These are phyloP conservation scores for Caulochytrium protostelioides DNA, from an alignment of 371 early-diverging fungal species.

Conservation along the genomic window DNA sequence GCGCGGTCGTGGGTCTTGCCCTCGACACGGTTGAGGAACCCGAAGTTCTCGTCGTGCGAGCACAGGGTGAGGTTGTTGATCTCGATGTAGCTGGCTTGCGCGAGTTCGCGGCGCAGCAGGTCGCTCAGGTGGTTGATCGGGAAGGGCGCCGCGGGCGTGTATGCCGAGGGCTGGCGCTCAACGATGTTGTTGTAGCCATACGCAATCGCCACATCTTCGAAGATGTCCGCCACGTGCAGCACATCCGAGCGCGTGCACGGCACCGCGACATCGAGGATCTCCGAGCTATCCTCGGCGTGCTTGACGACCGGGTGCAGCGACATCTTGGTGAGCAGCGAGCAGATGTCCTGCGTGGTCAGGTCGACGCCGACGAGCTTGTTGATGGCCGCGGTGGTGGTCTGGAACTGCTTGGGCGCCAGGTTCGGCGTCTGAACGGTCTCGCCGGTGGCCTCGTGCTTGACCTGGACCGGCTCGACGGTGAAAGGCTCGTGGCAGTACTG, in stretches of 20 bases:
- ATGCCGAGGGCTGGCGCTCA: constrained; percentile 50
- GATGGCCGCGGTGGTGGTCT: constrained; percentile 61
- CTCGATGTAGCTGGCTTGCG: constrained; percentile 87
- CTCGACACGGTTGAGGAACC: constrained; percentile 59
- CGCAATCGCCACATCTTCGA: constrained; percentile 99
- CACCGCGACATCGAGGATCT: constrained; percentile 44
- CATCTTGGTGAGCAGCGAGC: constrained; percentile 61
- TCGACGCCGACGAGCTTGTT: constrained; percentile 60
- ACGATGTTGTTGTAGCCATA: constrained; percentile 94
- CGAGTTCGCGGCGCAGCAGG: constrained; percentile 69
- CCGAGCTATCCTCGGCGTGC: constrained; percentile 24
- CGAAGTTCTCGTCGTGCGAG: constrained; percentile 90
- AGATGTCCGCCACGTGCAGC: constrained; percentile 91
- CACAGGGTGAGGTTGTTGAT: constrained; percentile 29
- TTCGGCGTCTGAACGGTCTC: constrained; percentile 45
- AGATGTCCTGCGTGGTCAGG: constrained; percentile 51
- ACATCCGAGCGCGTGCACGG: constrained; percentile 92
- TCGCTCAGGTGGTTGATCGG: constrained; percentile 89
- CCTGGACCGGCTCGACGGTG: constrained; percentile 78
- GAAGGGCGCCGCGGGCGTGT: constrained; percentile 71
- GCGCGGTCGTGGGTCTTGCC: constrained; percentile 58
- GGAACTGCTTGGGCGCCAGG: constrained; percentile 40
- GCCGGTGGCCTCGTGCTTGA: constrained; percentile 66
- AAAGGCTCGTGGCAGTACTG: constrained; percentile 73
- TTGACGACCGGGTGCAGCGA: too few species aligned